phyloP scores from a whole-genome alignment of 306 rosid genomes.

The Vigna mungo region DNA sequence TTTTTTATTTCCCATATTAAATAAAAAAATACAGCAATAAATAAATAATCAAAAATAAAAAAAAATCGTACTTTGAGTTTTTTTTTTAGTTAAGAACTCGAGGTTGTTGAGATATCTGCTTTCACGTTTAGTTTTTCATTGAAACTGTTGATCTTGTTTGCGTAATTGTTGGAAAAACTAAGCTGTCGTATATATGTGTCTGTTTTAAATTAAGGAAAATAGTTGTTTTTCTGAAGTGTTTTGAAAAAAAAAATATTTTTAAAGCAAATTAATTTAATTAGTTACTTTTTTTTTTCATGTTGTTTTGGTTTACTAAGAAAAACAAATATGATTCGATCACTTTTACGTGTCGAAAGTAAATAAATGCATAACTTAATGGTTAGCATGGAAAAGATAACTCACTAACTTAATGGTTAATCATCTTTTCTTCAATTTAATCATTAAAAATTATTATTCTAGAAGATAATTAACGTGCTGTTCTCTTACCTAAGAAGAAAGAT shows the following conservation, averaged over 20 bases:
- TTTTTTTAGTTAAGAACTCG: not conserved
- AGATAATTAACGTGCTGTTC: too few species aligned
- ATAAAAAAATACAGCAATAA: not conserved
- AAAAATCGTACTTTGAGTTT: not conserved
- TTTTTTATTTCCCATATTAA: not conserved
- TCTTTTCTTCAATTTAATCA: not conserved
- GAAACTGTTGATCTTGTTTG: conserved; percentile 4
- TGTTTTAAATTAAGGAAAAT: not conserved
- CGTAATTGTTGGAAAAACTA: conserved; percentile 4
- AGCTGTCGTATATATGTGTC: not conserved
- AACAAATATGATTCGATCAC: not conserved
- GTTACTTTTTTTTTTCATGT: not conserved
- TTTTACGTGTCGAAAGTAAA: not conserved
- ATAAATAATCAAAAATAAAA: not conserved
- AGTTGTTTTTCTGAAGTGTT: not conserved
- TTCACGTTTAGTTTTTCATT: not conserved
- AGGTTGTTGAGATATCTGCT: not conserved
- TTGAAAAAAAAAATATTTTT: not conserved
- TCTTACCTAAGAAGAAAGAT: not conserved
- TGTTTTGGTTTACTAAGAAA: not conserved
- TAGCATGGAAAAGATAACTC: too few species aligned
- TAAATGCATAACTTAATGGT: not conserved
- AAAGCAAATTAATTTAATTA: not conserved
- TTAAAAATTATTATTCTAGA: too few species aligned
- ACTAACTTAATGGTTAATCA: not conserved